Percentiles rank a stretch among this genome's conserved stretches.
These are phyloP conservation scores for Penicillium alfredii DNA, from an alignment of 495 filamentous ascomycete species.

Conservation along the genomic window DNA sequence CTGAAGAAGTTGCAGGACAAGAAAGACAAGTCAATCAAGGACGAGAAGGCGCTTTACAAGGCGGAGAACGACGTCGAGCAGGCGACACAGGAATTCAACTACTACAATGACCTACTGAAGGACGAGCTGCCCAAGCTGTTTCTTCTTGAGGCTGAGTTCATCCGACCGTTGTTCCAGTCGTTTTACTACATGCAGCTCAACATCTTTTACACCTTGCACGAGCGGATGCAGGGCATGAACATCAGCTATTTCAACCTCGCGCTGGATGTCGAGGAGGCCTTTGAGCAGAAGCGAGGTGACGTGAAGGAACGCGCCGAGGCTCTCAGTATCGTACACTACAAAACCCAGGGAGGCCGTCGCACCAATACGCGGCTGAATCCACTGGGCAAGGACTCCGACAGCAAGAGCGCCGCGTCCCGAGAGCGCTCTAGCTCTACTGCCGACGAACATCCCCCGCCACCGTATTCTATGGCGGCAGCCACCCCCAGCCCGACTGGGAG, in stretches of 20 bases:
- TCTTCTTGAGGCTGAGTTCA: slow-evolving; percentile 89
- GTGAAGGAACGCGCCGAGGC: slow-evolving; percentile 76
- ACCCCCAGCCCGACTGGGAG: slow-evolving; percentile 45
- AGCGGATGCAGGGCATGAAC: slow-evolving; percentile 92
- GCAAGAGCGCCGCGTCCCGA: slow-evolving; percentile 26
- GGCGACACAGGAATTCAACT: slow-evolving; percentile 91
- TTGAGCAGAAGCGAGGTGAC: slow-evolving; percentile 78
- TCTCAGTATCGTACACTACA: slow-evolving; percentile 77
- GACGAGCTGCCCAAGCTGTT: slow-evolving; percentile 93
- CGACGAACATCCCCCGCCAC: slow-evolving; percentile 63
- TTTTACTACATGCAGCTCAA: slow-evolving; percentile 99
- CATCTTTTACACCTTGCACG: slow-evolving; percentile 97
- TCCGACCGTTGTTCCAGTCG: slow-evolving; percentile 93
- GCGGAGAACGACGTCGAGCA: slow-evolving; percentile 87
- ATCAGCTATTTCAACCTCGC: slow-evolving; percentile 96
- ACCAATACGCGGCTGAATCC: slow-evolving; percentile 46
- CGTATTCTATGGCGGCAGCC: slow-evolving; percentile 47
- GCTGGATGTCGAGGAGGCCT: slow-evolving; percentile 84
- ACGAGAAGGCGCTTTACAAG: slow-evolving; percentile 96
- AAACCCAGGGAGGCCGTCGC: slow-evolving; percentile 62
- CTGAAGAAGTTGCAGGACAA: slow-evolving; percentile 96
- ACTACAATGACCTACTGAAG: slow-evolving; percentile 95
- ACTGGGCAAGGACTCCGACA: slow-evolving; percentile 25
- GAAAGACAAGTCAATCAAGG: slow-evolving; percentile 92
- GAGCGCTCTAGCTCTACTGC: slow-evolving; percentile 36